Percentiles rank a stretch among this genome's conserved stretches.
Evolutionary conservation across 2,329 filamentous ascomycete species (phyloP).

Genomic region (Ceratocystis colombiana): DNA sequence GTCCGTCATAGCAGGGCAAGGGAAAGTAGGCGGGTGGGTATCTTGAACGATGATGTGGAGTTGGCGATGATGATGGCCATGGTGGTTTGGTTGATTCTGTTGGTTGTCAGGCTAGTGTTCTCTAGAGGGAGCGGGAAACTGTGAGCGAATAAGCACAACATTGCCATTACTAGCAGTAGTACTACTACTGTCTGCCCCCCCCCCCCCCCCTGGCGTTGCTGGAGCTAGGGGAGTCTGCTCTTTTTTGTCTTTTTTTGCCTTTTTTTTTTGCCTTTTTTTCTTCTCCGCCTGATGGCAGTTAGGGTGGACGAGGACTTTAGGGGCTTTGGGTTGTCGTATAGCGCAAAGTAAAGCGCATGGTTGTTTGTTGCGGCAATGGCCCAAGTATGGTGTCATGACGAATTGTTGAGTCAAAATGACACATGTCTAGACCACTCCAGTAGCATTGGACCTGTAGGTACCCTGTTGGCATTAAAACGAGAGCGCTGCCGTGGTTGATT

Average conservation of each 20-base stretch:
- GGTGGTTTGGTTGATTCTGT: background rate
- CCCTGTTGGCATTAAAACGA: too few relatives aligned
- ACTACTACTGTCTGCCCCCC: background rate
- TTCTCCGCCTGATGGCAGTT: background rate
- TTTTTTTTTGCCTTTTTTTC: background rate
- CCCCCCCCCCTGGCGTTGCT: background rate
- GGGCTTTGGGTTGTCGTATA: too few relatives aligned
- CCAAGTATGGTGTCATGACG: too few relatives aligned
- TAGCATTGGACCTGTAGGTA: too few relatives aligned
- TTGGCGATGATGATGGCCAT: background rate
- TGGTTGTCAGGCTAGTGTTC: background rate
- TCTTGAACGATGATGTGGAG: background rate
- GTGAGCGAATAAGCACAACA: background rate
- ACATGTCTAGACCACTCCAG: too few relatives aligned
- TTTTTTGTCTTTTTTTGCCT: too few relatives aligned
- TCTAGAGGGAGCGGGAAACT: background rate
- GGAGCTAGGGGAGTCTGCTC: background rate
- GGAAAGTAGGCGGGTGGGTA: background rate
- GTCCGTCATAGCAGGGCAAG: background rate
- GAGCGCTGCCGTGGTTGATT: too few relatives aligned
- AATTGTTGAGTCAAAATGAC: too few relatives aligned
- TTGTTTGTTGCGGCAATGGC: too few relatives aligned
- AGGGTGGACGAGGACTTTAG: background rate
- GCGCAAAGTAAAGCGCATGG: too few relatives aligned
- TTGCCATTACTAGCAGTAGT: background rate